Evolutionary conservation across 1,284 basidiomycete genomes (phyloP).

Genomic region (Cryptococcus depauperatus): DNA sequence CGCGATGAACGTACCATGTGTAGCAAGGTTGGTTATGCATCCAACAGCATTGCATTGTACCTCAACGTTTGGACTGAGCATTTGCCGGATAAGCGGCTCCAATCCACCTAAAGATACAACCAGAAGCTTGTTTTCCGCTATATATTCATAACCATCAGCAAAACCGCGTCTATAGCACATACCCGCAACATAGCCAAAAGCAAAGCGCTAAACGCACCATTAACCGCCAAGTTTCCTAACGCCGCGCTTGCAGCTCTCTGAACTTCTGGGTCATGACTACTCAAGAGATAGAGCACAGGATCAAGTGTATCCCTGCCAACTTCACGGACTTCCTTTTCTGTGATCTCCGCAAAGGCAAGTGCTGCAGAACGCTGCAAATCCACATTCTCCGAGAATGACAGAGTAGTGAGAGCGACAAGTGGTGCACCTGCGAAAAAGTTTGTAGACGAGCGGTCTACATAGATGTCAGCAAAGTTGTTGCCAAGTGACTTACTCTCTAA

Average conservation of each 20-base stretch:
- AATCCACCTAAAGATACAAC: conserved; percentile 97
- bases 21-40: conserved; percentile 97
- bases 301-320: conserved; percentile 96
- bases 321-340: conserved; percentile 97
- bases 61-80: conserved; percentile 98
- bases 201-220: conserved; percentile 58
- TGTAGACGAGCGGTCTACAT: conserved; percentile 80
- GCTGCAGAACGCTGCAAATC: conserved; percentile 97
- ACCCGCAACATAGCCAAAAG: neutral
- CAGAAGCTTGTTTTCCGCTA: conserved; percentile 97
- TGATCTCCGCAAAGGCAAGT: conserved; percentile 97
- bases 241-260: conserved; percentile 97
- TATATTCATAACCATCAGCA: too few relatives aligned
- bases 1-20: conserved; percentile 77
- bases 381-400: conserved; percentile 99
- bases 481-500: conserved; percentile 72
- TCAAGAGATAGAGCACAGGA: conserved; percentile 93
- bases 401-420: conserved; percentile 85
- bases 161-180: neutral
- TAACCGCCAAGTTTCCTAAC: conserved; percentile 96
- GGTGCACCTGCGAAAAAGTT: conserved; percentile 94
- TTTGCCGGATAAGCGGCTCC: conserved; percentile 96
- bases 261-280: conserved; percentile 97
- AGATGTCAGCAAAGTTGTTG: neutral
- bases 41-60: conserved; percentile 99